Base-by-base conservation (phyloP, 192 early-diverging fungal genomes). In the Backusella sp. region DNA sequence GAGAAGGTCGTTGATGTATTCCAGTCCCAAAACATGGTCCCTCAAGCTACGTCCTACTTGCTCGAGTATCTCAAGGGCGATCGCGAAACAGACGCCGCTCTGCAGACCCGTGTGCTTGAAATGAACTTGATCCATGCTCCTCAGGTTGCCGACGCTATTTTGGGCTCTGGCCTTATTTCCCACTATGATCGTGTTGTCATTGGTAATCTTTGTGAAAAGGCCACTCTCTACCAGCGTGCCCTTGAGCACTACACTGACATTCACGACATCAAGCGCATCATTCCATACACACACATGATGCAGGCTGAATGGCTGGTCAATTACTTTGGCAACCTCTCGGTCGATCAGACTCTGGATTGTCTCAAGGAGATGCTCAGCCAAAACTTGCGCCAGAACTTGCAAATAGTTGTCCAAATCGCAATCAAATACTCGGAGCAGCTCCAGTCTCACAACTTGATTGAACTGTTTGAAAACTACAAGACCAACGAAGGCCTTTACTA, bases 91-190 rank as follows among this genome's bases (percentile, higher is more conserved):
- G 95, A 99, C 36, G 97, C 87, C 34, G 92, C 91, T 41, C 85
- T 99, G 32, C 98, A 99, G 82, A 99, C 98, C 9, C 90, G 93
- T 66, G 86, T 98, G 73, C 88, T 99, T 30, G 98, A 99, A 87
- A 97, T 98, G 93, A 99, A 99, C 82, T 87, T 99, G 59, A 83
- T 98, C 65, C 94, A 98, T 77, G 95, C 96, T 21, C 98, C 98
- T 36, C 98, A 98, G 77, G 98, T 99, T 17, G 98, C 98, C n/a
- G 98, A 99, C 82, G 98, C 98, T 59, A 99, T 99, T 74, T 81
- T 99, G 30, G 93, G 96, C 44, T 98, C 98, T 80, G 88, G 95
- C 76, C 95, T 97, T 92, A 95, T 99, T 80, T 93, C 92, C 35
- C 95, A 98, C 77, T 99, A 98, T 83, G 98, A 99, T 82, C 90